Percentiles rank a stretch among this genome's conserved stretches.
phyloP scores from a whole-genome alignment of 495 filamentous ascomycete species.

The Neurospora pannonica region DNA sequence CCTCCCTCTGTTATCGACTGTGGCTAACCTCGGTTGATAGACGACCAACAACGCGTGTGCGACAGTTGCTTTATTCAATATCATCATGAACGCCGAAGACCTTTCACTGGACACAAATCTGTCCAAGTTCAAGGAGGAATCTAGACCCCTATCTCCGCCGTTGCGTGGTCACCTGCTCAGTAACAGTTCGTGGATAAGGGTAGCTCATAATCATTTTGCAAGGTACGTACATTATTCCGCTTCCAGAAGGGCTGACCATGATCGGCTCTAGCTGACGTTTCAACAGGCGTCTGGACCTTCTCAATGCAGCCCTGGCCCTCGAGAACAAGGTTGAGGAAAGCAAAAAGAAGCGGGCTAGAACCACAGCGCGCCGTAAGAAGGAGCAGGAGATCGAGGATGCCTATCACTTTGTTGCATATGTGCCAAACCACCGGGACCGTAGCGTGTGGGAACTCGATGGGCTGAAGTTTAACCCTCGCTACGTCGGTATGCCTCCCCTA shows the following conservation, averaged over 20 bases:
- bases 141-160: constrained; percentile 55
- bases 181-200: constrained; percentile 66
- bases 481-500: constrained; percentile 46
- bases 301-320: constrained; percentile 64
- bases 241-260: neutral
- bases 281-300: constrained; percentile 58
- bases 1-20: neutral
- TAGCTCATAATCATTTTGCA: constrained; percentile 79
- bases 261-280: constrained; percentile 8
- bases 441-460: constrained; percentile 88
- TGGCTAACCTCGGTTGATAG: constrained; percentile 27
- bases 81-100: constrained; percentile 66
- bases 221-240: constrained; percentile 39
- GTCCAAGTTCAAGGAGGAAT: constrained; percentile 59
- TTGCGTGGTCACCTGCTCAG: constrained; percentile 66
- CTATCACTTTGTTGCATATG: constrained; percentile 86
- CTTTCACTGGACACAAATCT: constrained; percentile 60
- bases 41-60: constrained; percentile 77
- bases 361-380: constrained; percentile 13
- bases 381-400: constrained; percentile 32
- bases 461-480: constrained; percentile 61
- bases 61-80: constrained; percentile 80
- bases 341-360: constrained; percentile 26
- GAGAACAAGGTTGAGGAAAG: constrained; percentile 46
- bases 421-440: constrained; percentile 52